Base-by-base conservation (phyloP, 2,329 filamentous ascomycete species). In the Cadophora sp. region DNA sequence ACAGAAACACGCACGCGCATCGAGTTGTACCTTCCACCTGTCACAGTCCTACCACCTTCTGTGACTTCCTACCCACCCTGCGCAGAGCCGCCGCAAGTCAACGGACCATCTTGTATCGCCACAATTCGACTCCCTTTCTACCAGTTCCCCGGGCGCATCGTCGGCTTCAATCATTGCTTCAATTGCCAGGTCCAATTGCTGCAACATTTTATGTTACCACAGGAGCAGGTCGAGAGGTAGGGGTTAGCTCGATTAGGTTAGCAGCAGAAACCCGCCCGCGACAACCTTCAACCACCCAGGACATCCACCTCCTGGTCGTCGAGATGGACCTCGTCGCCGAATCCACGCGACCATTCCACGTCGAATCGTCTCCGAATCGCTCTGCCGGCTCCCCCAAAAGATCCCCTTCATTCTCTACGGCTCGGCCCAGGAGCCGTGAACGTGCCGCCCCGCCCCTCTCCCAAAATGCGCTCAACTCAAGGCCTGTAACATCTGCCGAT, bases 401-500 rank as follows among this genome's bases (percentile, higher is more conserved):
- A 47, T 68, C 66, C 1, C 66, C 66, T n/a, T 68, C 61, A 8
- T 63, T 62, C 58, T 62, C 45, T 43, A 27, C 62, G 9, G 51
- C 56, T 39, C 60, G 60, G 14, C 36, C 64, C 24, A 62, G 50
- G 22, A 68, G 66, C 24, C 68, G 65, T 53, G 66, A 66, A 27
- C 70, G 68, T 39, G 59, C 62, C 30, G 59, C 61, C 24, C 39
- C 58, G 45, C 62, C 56, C 45, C 59, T 51, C 58, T 61, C 67
- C 51, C 64, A 70, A 66, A 61, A 72, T 72, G 62, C 68, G 48
- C 58, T 65, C 61, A 67, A 58, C 65, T 55, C 69, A 59, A 68
- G 69, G 65, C 47, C 62, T 71, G 59, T 72, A 51, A 71, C 68
- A 47, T 59, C 67, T 53, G 66, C 68, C 64, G 70, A 72, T 43